Base-by-base conservation (phyloP, 1,284 basidiomycete species). In the Athelia sp. region DNA sequence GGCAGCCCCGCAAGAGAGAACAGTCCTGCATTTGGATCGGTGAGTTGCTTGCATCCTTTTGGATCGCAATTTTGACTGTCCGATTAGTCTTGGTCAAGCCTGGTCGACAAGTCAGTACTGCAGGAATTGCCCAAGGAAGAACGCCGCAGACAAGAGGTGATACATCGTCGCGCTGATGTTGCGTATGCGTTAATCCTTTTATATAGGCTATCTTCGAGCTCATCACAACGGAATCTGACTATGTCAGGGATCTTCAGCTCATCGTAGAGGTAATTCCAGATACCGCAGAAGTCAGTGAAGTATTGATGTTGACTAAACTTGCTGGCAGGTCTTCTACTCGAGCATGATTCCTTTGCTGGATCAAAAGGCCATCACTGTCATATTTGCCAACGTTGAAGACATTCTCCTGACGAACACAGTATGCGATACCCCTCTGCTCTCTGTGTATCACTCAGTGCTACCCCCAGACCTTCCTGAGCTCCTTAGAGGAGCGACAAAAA, bases 341-440 rank as follows among this genome's bases (percentile, higher is more conserved):
- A 82, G 79, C 52, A 73, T 97, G 66, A 68, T 95, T 44, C 69
- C 78, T 0, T 61, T 90, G 19, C 71, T 98, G n/a, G 85, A 89
- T 14, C 74, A 76, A 48, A 91, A 91, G 62, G 90, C 89, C 2
- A 76, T 86, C 15, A 84, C 79, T 0, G 89, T 89, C 43, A 85
- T 98, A 26, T 98, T 98, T 62, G 90, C 90, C 14, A 98, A 98
- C 58, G 78, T 98, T 23, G 94, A 98, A 61, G 93, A 95, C 56
- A 86, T 96, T 49, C 72, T 96, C 8, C 69, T 96, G 22, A 87
- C 82, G 48, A 94, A 95, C 60, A 94, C 91, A 17, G 88, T 90
- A 57, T 52, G 79, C 61, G 4, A 4, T n/a, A n/a, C 47, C 15
- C 43, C 43, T 49, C 24, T 15, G 45, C 43, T 51, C 21, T 46